A percentile compares a stretch with the other conserved stretches of the same genome.
Evolutionary conservation across 179 eudicot species (phyloP).

Genomic region (Silene vulgaris): DNA sequence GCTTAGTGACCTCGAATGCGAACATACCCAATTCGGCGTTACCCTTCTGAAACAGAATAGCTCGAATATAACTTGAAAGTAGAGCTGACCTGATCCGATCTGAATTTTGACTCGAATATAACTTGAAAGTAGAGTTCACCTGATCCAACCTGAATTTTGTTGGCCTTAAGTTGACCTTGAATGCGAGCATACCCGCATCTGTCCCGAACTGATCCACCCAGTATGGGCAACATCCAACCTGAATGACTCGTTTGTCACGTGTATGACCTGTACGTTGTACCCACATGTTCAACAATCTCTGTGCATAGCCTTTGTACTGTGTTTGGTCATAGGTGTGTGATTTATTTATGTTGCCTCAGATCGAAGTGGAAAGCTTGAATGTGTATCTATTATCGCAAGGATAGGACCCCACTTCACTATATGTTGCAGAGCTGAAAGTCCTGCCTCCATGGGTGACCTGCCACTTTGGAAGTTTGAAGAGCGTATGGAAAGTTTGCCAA

Average conservation of each 20-base stretch:
- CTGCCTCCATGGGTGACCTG: conserved; percentile 79
- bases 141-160: neutral
- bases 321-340: conserved; percentile 8
- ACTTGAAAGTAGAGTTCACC: neutral
- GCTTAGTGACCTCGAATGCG: neutral
- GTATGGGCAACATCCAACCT: neutral
- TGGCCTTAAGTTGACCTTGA: neutral
- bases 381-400: conserved; percentile 63
- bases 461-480: conserved; percentile 97
- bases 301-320: neutral
- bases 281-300: neutral
- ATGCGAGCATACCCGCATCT: neutral
- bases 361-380: conserved; percentile 95
- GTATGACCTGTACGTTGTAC: neutral
- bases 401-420: conserved; percentile 67
- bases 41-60: neutral
- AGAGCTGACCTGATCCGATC: neutral
- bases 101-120: neutral
- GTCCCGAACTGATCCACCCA: neutral
- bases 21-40: neutral
- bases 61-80: neutral
- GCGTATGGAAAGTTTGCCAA: conserved; percentile 61
- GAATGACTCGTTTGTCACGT: neutral
- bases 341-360: conserved; percentile 40
- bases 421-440: conserved; percentile 90